Percentiles rank a stretch among this genome's conserved stretches.
These are phyloP conservation scores for Thermothielavioides terrestris DNA, from an alignment of 495 filamentous ascomycete genomes.

Conservation along the genomic window DNA sequence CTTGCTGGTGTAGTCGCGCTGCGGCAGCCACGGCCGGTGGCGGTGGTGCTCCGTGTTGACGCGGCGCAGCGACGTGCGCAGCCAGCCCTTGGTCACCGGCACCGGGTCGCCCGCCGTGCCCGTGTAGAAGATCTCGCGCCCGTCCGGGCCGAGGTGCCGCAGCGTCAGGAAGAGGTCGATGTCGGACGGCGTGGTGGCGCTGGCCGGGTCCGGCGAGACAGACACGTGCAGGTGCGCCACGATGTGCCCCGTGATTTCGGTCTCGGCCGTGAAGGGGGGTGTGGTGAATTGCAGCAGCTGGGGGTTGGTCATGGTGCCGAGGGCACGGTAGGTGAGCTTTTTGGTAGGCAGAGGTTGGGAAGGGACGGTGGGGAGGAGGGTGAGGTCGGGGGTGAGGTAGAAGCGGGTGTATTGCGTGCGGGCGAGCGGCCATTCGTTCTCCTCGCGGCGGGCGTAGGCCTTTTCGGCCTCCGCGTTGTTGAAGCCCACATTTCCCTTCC, in stretches of 20 bases:
- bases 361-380: slow-evolving; percentile 23
- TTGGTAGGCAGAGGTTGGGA: slow-evolving; percentile 3
- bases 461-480: slow-evolving; percentile 51
- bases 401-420: slow-evolving; percentile 51
- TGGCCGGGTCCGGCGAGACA: slow-evolving; percentile 30
- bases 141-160: slow-evolving; percentile 45
- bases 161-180: slow-evolving; percentile 60
- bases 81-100: slow-evolving; percentile 49
- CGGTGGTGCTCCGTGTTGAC: slow-evolving; percentile 40
- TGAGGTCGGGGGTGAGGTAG: slow-evolving; percentile 38
- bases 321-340: slow-evolving; percentile 46
- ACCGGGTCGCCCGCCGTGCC: slow-evolving; percentile 43
- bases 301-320: slow-evolving; percentile 43
- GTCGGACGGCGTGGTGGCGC: slow-evolving; percentile 31
- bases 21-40: slow-evolving; percentile 43
- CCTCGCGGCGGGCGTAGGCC: slow-evolving; percentile 40
- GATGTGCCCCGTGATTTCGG: slow-evolving; percentile 59
- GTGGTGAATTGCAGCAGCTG: slow-evolving; percentile 47
- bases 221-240: slow-evolving; percentile 54
- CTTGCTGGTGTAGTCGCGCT: slow-evolving; percentile 51
- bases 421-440: slow-evolving; percentile 56
- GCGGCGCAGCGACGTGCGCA: slow-evolving; percentile 48
- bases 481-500: slow-evolving; percentile 55
- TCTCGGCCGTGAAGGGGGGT: slow-evolving; percentile 45
- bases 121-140: slow-evolving; percentile 58